A percentile compares a stretch with the other conserved stretches of the same genome.
phyloP scores from a whole-genome alignment of 192 early-diverging fungal genomes.

The Coemansia sp. region DNA sequence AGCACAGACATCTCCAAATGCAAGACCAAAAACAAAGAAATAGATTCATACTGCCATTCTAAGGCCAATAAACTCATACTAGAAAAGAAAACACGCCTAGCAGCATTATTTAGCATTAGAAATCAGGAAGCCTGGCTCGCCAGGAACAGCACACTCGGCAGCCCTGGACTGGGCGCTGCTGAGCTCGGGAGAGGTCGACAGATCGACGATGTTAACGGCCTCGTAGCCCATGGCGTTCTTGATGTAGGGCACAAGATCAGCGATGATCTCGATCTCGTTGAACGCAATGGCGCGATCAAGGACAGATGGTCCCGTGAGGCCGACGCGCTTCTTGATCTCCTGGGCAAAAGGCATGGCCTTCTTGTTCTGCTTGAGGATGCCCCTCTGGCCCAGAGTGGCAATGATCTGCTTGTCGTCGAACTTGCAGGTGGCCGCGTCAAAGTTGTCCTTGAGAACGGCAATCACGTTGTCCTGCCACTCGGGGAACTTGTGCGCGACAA shows the following conservation, averaged over 20 bases:
- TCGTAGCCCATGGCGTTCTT: conserved; percentile 60
- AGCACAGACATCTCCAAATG: too few relatives aligned
- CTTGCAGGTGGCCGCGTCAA: conserved; percentile 52
- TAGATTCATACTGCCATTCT: too few relatives aligned
- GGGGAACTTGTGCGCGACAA: conserved; percentile 80
- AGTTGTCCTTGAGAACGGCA: conserved; percentile 58
- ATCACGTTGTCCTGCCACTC: conserved; percentile 86
- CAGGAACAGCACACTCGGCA: conserved; percentile 38
- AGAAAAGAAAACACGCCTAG: too few relatives aligned
- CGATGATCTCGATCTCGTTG: conserved; percentile 73
- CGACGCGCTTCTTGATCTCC: conserved; percentile 81
- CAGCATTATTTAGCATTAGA: conserved; percentile 14
- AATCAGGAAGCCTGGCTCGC: conserved; percentile 47
- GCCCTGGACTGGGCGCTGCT: conserved; percentile 27
- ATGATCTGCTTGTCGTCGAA: conserved; percentile 77
- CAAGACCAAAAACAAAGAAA: too few relatives aligned
- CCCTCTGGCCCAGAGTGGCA: conserved; percentile 60
- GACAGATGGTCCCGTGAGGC: conserved; percentile 59
- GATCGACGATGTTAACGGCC: conserved; percentile 51
- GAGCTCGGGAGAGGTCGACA: conserved; percentile 37
- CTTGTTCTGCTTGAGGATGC: conserved; percentile 85
- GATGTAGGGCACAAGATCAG: conserved; percentile 54
- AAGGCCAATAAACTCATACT: too few relatives aligned
- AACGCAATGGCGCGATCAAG: conserved; percentile 83
- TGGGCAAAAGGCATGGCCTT: conserved; percentile 95